These are phyloP conservation scores for Pisolithus orientalis DNA, from an alignment of 768 basidiomycete species.

Conservation along the genomic window DNA sequence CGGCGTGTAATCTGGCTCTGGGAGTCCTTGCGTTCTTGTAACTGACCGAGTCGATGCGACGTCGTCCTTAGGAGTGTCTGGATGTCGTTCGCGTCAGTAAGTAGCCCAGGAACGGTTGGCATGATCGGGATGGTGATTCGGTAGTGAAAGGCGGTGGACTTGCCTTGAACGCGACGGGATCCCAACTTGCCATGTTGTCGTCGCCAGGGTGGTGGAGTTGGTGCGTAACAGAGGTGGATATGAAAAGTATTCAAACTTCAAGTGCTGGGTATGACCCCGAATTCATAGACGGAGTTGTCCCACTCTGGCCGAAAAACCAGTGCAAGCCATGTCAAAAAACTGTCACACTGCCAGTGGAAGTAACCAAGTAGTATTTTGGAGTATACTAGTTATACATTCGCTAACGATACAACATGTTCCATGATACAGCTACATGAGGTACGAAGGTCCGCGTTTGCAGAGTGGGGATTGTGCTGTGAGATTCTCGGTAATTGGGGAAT, in stretches of 20 bases:
- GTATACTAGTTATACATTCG: background rate
- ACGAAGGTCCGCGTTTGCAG: conserved; percentile 13
- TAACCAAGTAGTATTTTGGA: no score
- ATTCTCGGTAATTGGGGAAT: background rate
- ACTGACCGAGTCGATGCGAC: conserved; percentile 59
- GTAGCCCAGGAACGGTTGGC: background rate
- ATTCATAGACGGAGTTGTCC: background rate
- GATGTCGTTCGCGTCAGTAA: conserved; percentile 3
- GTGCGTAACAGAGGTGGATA: background rate
- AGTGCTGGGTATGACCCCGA: background rate
- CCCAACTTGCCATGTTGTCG: conserved; percentile 22
- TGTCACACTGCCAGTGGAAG: background rate
- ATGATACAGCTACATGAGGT: conserved; percentile 13
- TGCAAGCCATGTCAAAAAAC: background rate
- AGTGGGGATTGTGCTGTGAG: conserved; percentile 5
- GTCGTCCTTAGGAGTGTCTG: conserved; percentile 61
- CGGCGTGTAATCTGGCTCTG: conserved; percentile 53
- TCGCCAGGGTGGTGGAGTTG: background rate
- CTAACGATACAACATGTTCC: background rate
- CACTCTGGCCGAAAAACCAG: background rate
- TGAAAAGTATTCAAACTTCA: no score
- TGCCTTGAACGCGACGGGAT: conserved; percentile 27
- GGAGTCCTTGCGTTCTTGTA: conserved; percentile 66
- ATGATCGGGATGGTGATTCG: background rate
- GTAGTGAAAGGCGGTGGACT: background rate